Evolutionary conservation across 2,329 filamentous ascomycete species (phyloP), one percentile per base, ranked within the genome.

Genomic region (Hypoxylon sp.): DNA sequence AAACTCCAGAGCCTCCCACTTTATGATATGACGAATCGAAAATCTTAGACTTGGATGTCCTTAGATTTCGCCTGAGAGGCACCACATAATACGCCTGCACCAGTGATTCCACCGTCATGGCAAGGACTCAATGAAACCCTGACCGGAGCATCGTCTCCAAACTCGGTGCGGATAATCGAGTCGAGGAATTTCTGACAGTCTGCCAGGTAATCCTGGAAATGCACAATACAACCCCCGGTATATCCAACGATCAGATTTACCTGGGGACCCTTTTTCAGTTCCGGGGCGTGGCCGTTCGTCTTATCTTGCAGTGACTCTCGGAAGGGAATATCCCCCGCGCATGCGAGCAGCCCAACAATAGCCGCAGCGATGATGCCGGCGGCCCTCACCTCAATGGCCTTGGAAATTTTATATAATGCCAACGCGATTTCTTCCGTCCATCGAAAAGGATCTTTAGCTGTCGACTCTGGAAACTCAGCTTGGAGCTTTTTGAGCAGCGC

Each of bases 181-280:
- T 93, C 88, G 51, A 94, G 82, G 73, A 91, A 91, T 12, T 78
- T 73, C 76, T 93, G 91, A 68, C 90, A 93, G 71, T 91, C 89
- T 45, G 81, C 78, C 42, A 92, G 81, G 77, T 92, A 93, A 70
- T 91, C 85, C 49, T 92, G 91, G 72, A 93, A 93, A 72, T 92
- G 88, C n/a, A 89, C 86, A 63, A 94, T 94, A 73, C 91, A 93
- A 5, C 91, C 90, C 30, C 92, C 92, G 0, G 92, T 93, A 74
- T 93, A 94, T 0, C 91, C 92, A 20, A 94, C 90, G 1, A 92
- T 88, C 28, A 95, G 77, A 70, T 92, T 89, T 65, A 80, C 71
- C 63, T 75, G 67, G 32, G 65, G 63, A 16, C 64, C 45, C 40
- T 63, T 33, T 32, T 62, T 36, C 8, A 18, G 33, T 32, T 62